Evolutionary conservation across 176 grass and related monocot species (phyloP).

Genomic region (Miscanthus lutarioriparius): DNA sequence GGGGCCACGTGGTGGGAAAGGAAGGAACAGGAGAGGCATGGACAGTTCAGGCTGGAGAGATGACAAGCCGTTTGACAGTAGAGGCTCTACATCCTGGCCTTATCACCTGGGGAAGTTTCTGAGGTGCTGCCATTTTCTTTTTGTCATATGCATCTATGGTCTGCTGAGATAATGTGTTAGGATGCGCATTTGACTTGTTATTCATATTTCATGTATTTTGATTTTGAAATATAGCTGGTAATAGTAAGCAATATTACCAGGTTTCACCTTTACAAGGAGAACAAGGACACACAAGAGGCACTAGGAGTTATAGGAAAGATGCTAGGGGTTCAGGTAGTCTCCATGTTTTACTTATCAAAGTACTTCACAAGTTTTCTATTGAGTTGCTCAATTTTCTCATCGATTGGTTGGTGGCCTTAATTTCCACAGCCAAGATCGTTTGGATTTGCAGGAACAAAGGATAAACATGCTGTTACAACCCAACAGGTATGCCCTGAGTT

Average conservation of each 20-base stretch:
- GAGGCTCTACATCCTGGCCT: constrained; percentile 74
- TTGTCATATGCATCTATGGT: neutral
- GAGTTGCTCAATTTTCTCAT: constrained; percentile 13
- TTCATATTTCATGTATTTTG: neutral
- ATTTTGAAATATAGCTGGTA: neutral
- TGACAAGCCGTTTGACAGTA: constrained; percentile 79
- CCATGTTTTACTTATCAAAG: constrained; percentile 2
- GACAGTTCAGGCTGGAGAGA: constrained; percentile 48
- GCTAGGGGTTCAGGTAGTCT: constrained; percentile 71
- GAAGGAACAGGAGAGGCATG: constrained; percentile 50
- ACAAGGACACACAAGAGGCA: constrained; percentile 92
- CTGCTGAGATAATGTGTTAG: neutral
- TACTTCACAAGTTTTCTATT: neutral
- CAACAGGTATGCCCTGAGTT: constrained; percentile 55
- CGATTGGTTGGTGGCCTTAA: constrained; percentile 32
- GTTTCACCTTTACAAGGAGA: constrained; percentile 96
- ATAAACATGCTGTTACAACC: constrained; percentile 90
- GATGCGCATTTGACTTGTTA: neutral
- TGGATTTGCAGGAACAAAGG: constrained; percentile 94
- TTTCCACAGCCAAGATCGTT: constrained; percentile 74
- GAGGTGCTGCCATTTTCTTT: constrained; percentile 47
- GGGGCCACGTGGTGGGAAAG: constrained; percentile 31
- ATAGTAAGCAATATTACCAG: constrained; percentile 22
- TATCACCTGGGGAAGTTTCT: constrained; percentile 75
- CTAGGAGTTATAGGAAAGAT: constrained; percentile 89